Conservation (phyloP, 2,329 filamentous ascomycete species). For the Dendryphion nanum region DNA sequence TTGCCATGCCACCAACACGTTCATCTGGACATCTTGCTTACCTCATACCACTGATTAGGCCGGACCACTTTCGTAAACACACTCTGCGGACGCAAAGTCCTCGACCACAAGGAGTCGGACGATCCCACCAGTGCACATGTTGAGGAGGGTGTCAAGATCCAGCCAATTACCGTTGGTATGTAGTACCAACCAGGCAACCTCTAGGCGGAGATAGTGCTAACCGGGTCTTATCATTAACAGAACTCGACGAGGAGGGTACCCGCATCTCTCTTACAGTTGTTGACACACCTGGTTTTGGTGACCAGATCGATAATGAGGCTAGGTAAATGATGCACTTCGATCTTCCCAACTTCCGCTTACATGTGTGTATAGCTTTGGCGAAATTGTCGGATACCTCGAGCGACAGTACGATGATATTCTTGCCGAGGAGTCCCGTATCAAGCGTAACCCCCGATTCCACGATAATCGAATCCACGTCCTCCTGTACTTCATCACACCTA, state of each 20-base stretch:
- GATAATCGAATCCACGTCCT: conserved; percentile 98
- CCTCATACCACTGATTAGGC: conserved; percentile 54
- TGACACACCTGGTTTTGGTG: conserved; percentile 96
- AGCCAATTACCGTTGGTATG: conserved; percentile 95
- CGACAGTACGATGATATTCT: conserved; percentile 99
- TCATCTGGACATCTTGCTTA: conserved; percentile 7
- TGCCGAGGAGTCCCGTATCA: conserved; percentile 98
- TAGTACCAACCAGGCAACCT: conserved; percentile 3
- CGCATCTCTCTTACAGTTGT: conserved; percentile 98
- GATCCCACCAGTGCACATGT: conserved; percentile 85
- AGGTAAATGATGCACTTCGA: conserved; percentile 62
- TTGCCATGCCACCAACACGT: conserved; percentile 5
- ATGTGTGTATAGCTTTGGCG: conserved; percentile 70
- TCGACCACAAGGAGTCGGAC: conserved; percentile 88
- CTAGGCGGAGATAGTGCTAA: conserved; percentile 23
- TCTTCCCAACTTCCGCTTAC: too few relatives aligned
- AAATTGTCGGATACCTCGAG: conserved; percentile 98
- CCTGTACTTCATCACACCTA: conserved; percentile 99
- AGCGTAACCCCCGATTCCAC: conserved; percentile 99
- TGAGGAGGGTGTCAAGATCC: conserved; percentile 97
- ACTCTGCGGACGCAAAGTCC: conserved; percentile 90
- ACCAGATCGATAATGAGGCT: conserved; percentile 98
- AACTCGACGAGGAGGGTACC: conserved; percentile 97
- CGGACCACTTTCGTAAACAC: conserved; percentile 99
- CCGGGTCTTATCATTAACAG: conserved; percentile 63